A percentile compares a stretch with the other conserved stretches of the same genome.
Conservation (phyloP, 2,329 filamentous ascomycete genomes). For the Ascomycota sp. region DNA sequence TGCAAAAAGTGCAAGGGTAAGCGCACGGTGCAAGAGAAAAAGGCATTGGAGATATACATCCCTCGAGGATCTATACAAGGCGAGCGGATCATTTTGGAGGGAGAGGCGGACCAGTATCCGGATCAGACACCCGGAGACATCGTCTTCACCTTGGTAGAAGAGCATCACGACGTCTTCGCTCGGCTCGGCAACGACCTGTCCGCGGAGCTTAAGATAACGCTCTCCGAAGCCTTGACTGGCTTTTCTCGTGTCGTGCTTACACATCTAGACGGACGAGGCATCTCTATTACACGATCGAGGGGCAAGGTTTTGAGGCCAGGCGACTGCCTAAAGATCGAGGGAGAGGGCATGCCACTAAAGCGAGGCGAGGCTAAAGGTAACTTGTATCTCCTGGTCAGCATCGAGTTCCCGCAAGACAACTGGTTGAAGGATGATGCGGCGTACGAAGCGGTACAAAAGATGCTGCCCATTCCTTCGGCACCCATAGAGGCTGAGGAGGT, state of each 20-base stretch:
- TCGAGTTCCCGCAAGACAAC: conserved; percentile 71
- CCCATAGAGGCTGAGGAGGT: conserved; percentile 48
- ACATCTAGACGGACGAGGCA: conserved; percentile 82
- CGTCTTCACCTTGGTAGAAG: conserved; percentile 67
- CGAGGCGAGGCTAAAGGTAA: conserved; percentile 66
- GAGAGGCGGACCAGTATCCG: conserved; percentile 81
- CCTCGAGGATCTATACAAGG: conserved; percentile 68
- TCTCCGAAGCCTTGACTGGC: conserved; percentile 66
- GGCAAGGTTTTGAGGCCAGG: conserved; percentile 66
- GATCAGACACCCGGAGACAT: conserved; percentile 83
- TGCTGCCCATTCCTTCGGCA: conserved; percentile 44
- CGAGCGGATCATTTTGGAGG: conserved; percentile 72
- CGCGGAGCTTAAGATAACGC: conserved; percentile 56
- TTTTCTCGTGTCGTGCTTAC: conserved; percentile 79
- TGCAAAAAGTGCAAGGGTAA: conserved; percentile 98
- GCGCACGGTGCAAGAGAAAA: conserved; percentile 67
- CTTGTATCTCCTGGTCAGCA: conserved; percentile 63
- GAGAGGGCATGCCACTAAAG: conserved; percentile 90
- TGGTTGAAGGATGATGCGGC: conserved; percentile 56
- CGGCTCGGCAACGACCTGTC: conserved; percentile 68
- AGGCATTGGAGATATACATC: conserved; percentile 90
- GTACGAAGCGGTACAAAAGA: conserved; percentile 46
- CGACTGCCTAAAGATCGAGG: conserved; percentile 63
- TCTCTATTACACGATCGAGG: conserved; percentile 55
- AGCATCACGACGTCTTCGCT: conserved; percentile 59